Evolutionary conservation across 1,284 basidiomycete genomes (phyloP).

Genomic region (Naganishia liquefaciens): DNA sequence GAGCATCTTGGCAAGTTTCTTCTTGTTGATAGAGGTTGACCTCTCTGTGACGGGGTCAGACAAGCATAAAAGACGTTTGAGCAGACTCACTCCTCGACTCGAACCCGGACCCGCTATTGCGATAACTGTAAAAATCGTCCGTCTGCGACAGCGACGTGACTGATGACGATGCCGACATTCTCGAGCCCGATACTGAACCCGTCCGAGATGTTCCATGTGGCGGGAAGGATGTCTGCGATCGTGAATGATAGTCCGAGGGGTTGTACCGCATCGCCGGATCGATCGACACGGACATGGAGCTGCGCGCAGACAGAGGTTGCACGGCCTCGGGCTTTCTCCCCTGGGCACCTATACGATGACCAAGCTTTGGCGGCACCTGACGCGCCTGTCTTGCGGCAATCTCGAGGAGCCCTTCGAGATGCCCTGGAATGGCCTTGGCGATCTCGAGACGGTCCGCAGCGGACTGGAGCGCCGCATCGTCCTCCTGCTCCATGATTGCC

Average conservation of each 20-base stretch:
- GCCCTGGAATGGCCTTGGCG: too few species aligned
- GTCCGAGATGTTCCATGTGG: constrained; percentile 1
- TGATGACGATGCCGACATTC: constrained; percentile 42
- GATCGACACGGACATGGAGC: constrained; percentile 2
- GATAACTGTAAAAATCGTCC: constrained; percentile 18
- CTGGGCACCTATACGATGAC: constrained; percentile 13
- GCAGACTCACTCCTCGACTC: background rate
- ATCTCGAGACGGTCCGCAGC: background rate
- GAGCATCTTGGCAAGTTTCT: constrained; percentile 72
- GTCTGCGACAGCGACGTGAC: constrained; percentile 43
- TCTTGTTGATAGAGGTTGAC: constrained; percentile 35
- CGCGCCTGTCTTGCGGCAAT: constrained; percentile 12
- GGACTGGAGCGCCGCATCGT: background rate
- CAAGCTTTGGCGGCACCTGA: constrained; percentile 10
- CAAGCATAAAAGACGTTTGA: background rate
- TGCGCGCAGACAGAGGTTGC: constrained; percentile 4
- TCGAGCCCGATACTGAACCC: constrained; percentile 15
- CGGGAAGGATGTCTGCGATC: constrained; percentile 1
- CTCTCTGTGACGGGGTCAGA: constrained; percentile 6
- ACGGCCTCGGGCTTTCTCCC: background rate
- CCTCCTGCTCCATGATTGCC: background rate
- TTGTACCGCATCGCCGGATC: constrained; percentile 5
- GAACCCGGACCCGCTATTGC: constrained; percentile 15
- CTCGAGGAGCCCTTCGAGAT: background rate
- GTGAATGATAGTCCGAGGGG: background rate